A percentile compares a stretch with the other conserved stretches of the same genome.
Conservation (phyloP, 2,329 filamentous ascomycete species). For the Aaosphaeria pasadenensis region DNA sequence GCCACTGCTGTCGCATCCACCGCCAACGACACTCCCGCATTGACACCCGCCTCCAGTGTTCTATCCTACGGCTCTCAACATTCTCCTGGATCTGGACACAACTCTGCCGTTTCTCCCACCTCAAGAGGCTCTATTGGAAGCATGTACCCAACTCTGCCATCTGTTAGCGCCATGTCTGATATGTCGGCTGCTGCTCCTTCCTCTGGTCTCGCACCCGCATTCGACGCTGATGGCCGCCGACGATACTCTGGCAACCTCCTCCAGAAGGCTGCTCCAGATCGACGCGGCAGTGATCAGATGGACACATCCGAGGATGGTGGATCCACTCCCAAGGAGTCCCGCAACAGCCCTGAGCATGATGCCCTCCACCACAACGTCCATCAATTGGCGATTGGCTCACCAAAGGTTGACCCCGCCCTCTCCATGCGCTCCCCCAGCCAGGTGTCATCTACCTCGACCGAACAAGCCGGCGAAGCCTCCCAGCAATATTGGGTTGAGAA, state of each 20-base stretch:
- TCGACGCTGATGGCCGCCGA: conserved; percentile 59
- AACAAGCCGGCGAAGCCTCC: conserved; percentile 28
- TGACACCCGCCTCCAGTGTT: conserved; percentile 72
- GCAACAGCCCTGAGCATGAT: conserved; percentile 33
- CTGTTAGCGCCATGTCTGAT: conserved; percentile 64
- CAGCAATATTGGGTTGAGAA: conserved; percentile 62
- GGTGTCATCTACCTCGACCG: conserved; percentile 32
- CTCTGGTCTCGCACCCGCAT: conserved; percentile 65
- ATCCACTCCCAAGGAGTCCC: conserved; percentile 27
- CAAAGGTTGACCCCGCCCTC: conserved; percentile 39
- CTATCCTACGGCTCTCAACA: conserved; percentile 76
- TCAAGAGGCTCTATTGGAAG: conserved; percentile 55
- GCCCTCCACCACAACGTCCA: conserved; percentile 37
- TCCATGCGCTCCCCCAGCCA: conserved; percentile 38
- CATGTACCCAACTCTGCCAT: conserved; percentile 73
- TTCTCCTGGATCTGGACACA: conserved; percentile 70
- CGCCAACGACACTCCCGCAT: conserved; percentile 64
- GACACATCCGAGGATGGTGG: conserved; percentile 39
- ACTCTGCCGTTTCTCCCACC: conserved; percentile 63
- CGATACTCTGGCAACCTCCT: conserved; percentile 61
- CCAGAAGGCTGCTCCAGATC: conserved; percentile 44
- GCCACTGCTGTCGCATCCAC: conserved; percentile 39
- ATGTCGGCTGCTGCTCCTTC: conserved; percentile 61
- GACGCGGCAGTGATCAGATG: conserved; percentile 32
- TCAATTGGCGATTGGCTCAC: conserved; percentile 38